Evolutionary conservation across 2,329 filamentous ascomycete genomes (phyloP).

Genomic region (Stagonosporopsis rhizophila): DNA sequence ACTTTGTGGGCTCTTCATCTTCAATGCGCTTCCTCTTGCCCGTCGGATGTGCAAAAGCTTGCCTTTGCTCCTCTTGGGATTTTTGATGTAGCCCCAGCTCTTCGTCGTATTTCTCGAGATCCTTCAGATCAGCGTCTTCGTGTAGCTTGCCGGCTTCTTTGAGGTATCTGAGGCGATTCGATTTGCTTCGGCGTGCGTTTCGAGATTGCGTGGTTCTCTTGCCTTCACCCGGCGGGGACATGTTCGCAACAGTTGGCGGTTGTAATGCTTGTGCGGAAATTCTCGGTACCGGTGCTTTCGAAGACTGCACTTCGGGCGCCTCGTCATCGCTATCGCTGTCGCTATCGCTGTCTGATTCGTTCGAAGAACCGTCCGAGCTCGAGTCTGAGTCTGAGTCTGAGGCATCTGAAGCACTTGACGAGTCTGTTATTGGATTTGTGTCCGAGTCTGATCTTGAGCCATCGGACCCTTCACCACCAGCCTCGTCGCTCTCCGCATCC

Average conservation of each 20-base stretch:
- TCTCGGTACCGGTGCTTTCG: conserved; percentile 22
- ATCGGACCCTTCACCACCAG: conserved; percentile 18
- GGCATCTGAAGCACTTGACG: conserved; percentile 35
- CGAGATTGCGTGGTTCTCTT: conserved; percentile 59
- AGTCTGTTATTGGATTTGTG: conserved; percentile 35
- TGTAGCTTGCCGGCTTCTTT: conserved; percentile 62
- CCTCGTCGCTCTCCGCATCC: conserved; percentile 22
- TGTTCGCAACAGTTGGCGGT: conserved; percentile 4
- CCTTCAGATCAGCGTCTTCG: conserved; percentile 57
- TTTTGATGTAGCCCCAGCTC: conserved; percentile 1
- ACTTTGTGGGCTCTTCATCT: conserved; percentile 23
- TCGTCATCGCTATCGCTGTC: conserved; percentile 50
- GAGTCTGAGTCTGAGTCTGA: conserved; percentile 40
- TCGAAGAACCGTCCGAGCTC: conserved; percentile 35
- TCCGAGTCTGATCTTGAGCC: conserved; percentile 24
- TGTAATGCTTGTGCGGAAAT: background rate
- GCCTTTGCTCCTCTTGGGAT: conserved; percentile 1
- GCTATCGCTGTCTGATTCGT: conserved; percentile 46
- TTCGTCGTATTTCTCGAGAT: conserved; percentile 59
- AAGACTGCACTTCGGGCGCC: conserved; percentile 34
- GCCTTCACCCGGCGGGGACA: conserved; percentile 58
- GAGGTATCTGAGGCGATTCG: conserved; percentile 59
- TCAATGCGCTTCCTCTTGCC: conserved; percentile 38
- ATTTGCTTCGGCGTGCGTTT: conserved; percentile 62
- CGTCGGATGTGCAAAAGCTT: conserved; percentile 15